Percentiles rank a stretch among this genome's conserved stretches.
Conservation (phyloP, 805 yeast genomes). For the Candida palmyrensis region DNA sequence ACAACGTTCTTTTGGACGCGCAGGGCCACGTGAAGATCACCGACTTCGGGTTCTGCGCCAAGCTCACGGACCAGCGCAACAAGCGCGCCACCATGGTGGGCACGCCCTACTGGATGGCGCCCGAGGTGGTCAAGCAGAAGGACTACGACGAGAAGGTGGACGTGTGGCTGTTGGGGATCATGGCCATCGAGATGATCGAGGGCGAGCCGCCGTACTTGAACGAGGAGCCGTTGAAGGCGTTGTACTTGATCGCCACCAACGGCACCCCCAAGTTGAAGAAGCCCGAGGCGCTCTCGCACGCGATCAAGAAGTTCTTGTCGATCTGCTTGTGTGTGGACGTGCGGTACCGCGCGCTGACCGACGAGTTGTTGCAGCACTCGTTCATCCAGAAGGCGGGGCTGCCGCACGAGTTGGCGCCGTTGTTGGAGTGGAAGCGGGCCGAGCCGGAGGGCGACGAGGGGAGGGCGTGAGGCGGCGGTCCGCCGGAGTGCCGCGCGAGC, state of each 20-base stretch:
- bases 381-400: slow-evolving; percentile 63
- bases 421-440: slow-evolving; percentile 47
- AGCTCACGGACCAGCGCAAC: slow-evolving; percentile 55
- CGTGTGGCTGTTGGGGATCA: slow-evolving; percentile 78
- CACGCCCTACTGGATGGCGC: slow-evolving; percentile 99
- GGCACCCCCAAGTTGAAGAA: slow-evolving; percentile 74
- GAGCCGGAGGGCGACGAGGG: slow-evolving; percentile 1
- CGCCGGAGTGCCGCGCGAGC: not conserved
- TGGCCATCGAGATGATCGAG: slow-evolving; percentile 85
- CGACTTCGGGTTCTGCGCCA: slow-evolving; percentile 95
- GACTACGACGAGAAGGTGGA: slow-evolving; percentile 81
- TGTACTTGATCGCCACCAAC: slow-evolving; percentile 71
- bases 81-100: slow-evolving; percentile 99
- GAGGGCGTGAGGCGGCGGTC: too few relatives aligned
- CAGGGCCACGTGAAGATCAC: slow-evolving; percentile 90
- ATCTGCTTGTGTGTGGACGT: slow-evolving; percentile 95
- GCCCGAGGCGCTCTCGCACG: slow-evolving; percentile 64
- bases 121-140: slow-evolving; percentile 75
- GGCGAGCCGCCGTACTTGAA: slow-evolving; percentile 82
- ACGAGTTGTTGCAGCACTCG: slow-evolving; percentile 75
- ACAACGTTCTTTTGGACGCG: slow-evolving; percentile 78
- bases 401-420: slow-evolving; percentile 51
- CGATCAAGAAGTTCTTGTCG: slow-evolving; percentile 79
- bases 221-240: slow-evolving; percentile 73
- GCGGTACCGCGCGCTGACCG: slow-evolving; percentile 83